Base-by-base conservation (phyloP, 2,329 filamentous ascomycete genomes). In the Ilyonectria robusta region DNA sequence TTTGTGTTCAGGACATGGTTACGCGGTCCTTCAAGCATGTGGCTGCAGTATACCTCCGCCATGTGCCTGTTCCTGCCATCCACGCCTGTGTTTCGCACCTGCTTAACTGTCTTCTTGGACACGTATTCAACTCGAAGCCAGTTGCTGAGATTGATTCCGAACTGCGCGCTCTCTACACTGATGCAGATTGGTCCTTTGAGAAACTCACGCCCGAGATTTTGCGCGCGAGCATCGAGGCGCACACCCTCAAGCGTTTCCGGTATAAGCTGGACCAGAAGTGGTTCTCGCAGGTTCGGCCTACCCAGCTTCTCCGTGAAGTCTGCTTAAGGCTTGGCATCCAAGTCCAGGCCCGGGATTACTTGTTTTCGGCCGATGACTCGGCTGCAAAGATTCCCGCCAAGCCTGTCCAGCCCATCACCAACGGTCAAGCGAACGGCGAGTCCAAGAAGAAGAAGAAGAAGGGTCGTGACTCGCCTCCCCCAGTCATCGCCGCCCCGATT, bases 11-110 rank as follows among this genome's bases (percentile, higher is more conserved):
- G 78, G 96, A 99, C 81, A 98, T 98, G 92, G 88, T 98, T 71
- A 88, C 93, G n/a, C 91, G 96, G 84, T 91, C 93, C 6, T 98
- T 98, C 88, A 99, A 99, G 88, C 95, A 99, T 81, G 86, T 96
- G 70, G 88, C 92, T 64, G 91, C 94, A 79, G 88, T 88, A 74
- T 93, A 97, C 79, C 86, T 99, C 68, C 91, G 92, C 70, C 89
- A 93, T 69, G 83, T 98, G 21, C 94, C 96, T 23, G 87, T 92
- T 70, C 90, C 93, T 15, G 91, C 98, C 69, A 91, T 92, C n/a
- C 88, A 93, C 55, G 86, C 93, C 66, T 95, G 93, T 79, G 84
- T 95, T 67, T 87, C 95, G 7, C 96, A 99, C 79, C 86, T 99
- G 57, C 87, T 99, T 72, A 99, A 99, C 85, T 99, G 96, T 81